Evolutionary conservation across 1,139 yeast species (phyloP).

Genomic region (Nematodospora anomalae): DNA sequence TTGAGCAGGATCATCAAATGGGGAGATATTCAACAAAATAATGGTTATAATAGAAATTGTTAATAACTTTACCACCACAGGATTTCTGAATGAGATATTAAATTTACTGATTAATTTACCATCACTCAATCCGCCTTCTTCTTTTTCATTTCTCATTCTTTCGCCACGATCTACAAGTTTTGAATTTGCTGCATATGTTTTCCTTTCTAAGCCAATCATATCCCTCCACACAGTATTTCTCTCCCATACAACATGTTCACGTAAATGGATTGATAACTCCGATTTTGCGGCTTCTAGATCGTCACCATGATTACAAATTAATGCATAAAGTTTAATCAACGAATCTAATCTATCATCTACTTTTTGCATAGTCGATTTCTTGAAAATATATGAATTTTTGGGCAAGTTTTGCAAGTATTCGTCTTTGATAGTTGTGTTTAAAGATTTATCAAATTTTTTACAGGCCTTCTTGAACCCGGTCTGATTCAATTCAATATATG

Average conservation of each 20-base stretch:
- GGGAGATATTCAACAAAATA: conserved; percentile 50
- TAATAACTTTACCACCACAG: conserved; percentile 47
- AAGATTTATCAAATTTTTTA: conserved; percentile 68
- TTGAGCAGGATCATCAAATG: conserved; percentile 61
- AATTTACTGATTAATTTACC: conserved; percentile 23
- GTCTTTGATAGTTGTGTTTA: conserved; percentile 43
- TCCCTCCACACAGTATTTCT: conserved; percentile 74
- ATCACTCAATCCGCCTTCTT: conserved; percentile 15
- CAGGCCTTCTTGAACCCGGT: conserved; percentile 69
- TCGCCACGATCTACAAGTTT: conserved; percentile 15
- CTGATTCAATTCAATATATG: conserved; percentile 64
- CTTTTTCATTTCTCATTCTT: conserved; percentile 17
- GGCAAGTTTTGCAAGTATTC: conserved; percentile 37
- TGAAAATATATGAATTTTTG: conserved; percentile 34
- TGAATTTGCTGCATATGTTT: conserved; percentile 43
- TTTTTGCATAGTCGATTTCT: conserved; percentile 38
- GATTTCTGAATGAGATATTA: conserved; percentile 39
- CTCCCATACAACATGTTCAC: conserved; percentile 78
- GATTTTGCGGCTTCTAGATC: conserved; percentile 44
- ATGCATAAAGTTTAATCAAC: conserved; percentile 38
- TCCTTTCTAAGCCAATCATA: conserved; percentile 85
- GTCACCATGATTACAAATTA: conserved; percentile 42
- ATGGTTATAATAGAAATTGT: conserved; percentile 47
- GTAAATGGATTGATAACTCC: conserved; percentile 59
- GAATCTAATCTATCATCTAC: conserved; percentile 46